These are phyloP conservation scores for Hymenoscyphus scutula DNA, from an alignment of 2,329 filamentous ascomycete genomes.

Conservation along the genomic window DNA sequence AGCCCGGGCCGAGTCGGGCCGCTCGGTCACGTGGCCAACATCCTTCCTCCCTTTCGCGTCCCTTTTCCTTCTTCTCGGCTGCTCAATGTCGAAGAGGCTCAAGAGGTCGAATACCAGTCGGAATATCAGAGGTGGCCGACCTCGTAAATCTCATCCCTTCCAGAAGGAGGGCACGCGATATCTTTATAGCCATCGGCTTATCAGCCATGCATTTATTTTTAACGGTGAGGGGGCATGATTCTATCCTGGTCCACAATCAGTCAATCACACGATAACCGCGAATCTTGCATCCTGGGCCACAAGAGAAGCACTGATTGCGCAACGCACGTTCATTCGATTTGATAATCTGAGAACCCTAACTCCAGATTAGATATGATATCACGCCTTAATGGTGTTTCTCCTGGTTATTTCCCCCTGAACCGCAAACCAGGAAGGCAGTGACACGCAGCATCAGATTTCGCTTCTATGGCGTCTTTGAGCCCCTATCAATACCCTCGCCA, in stretches of 20 bases:
- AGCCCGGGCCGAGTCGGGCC: not conserved
- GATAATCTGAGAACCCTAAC: not conserved
- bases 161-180: constrained; percentile 16
- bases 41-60: not conserved
- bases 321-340: constrained; percentile 3
- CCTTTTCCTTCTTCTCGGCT: not conserved
- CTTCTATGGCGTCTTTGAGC: not conserved
- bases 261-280: constrained; percentile 4
- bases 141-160: not conserved
- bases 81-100: not conserved
- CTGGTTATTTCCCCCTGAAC: not conserved
- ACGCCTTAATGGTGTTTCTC: not conserved
- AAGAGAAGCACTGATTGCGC: constrained; percentile 3
- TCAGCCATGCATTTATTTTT: constrained; percentile 19
- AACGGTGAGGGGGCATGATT: not conserved
- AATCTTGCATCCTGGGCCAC: constrained; percentile 1
- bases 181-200: constrained; percentile 26
- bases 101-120: not conserved
- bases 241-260: constrained; percentile 1
- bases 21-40: too few species aligned
- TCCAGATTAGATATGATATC: not conserved
- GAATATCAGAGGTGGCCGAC: not conserved
- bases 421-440: not conserved
- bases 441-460: not conserved
- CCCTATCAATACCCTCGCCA: not conserved